Conservation (phyloP, 2,329 filamentous ascomycete species). For the Coniosporium tulheliwenetii region DNA sequence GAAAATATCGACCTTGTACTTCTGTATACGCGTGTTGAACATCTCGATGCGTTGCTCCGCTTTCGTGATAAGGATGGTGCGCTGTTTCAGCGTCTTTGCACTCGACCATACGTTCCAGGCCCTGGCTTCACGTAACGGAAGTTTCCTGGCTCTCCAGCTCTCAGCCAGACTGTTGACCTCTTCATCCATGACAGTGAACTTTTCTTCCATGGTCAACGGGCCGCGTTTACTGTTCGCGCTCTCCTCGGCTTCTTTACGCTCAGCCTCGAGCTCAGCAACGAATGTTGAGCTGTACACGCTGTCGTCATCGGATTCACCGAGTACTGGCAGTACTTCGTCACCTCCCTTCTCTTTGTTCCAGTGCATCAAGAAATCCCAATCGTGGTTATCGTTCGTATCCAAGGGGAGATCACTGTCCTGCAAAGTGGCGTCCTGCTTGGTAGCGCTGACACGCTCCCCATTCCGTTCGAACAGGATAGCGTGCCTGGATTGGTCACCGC, state of each 20-base stretch:
- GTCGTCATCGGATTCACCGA: conserved; percentile 36
- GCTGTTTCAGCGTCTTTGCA: conserved; percentile 28
- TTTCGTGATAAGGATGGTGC: conserved; percentile 25
- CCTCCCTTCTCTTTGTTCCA: conserved; percentile 23
- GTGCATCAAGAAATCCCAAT: conserved; percentile 24
- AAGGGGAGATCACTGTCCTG: conserved; percentile 8
- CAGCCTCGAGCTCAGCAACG: conserved; percentile 14
- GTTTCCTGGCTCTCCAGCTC: conserved; percentile 43
- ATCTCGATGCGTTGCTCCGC: conserved; percentile 27
- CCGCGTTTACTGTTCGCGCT: conserved; percentile 14
- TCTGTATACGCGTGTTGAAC: conserved; percentile 38
- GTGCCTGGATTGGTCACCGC: too few species aligned
- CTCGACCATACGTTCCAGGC: conserved; percentile 48
- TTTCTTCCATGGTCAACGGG: conserved; percentile 22
- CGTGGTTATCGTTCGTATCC: conserved; percentile 8
- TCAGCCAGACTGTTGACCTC: conserved; percentile 34
- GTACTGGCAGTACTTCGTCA: conserved; percentile 28
- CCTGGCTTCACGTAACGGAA: conserved; percentile 37
- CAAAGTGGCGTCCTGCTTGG: conserved; percentile 11
- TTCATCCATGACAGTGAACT: conserved; percentile 37
- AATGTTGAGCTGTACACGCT: conserved; percentile 2
- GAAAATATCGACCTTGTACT: conserved; percentile 37
- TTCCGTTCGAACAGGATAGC: too few species aligned
- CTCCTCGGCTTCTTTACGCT: conserved; percentile 34
- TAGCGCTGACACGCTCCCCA: conserved; percentile 6